Percentiles rank a stretch among this genome's conserved stretches.
Conservation (phyloP, 257 asterid genomes). For the Ilex aquifolium region DNA sequence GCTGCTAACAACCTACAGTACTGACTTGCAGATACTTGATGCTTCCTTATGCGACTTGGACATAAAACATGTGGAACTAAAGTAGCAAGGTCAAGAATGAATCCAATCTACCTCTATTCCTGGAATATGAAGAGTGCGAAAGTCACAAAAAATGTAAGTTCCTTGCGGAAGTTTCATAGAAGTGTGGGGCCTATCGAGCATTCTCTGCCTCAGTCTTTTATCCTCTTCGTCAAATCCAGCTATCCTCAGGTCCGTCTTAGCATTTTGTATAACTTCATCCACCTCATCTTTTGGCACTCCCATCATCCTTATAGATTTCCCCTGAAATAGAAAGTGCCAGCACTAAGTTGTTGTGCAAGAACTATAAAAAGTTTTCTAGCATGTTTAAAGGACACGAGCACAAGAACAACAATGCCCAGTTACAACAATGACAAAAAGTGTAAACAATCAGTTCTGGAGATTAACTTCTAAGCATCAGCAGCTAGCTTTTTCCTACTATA, state of each 20-base stretch:
- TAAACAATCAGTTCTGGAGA: neutral
- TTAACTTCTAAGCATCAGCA: neutral
- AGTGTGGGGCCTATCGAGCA: slow-evolving; percentile 24
- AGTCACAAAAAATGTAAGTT: slow-evolving; percentile 67
- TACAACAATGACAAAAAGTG: neutral
- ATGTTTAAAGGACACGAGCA: too few species aligned
- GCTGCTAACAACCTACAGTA: neutral
- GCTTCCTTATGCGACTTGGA: neutral
- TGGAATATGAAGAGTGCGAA: slow-evolving; percentile 71
- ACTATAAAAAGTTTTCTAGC: neutral
- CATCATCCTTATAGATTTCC: slow-evolving; percentile 78
- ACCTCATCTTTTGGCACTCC: slow-evolving; percentile 78
- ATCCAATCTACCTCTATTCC: slow-evolving; percentile 57
- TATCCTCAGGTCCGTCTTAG: slow-evolving; percentile 59
- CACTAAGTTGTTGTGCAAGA: neutral
- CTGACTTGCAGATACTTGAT: neutral
- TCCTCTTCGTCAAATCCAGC: slow-evolving; percentile 96
- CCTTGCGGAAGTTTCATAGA: slow-evolving; percentile 66
- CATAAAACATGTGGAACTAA: neutral
- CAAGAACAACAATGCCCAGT: too few species aligned
- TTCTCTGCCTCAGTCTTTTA: slow-evolving; percentile 59
- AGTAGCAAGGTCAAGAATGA: neutral
- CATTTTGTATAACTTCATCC: slow-evolving; percentile 61
- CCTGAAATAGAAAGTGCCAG: slow-evolving; percentile 39
- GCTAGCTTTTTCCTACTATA: neutral